Evolutionary conservation across 2,329 filamentous ascomycete genomes (phyloP).

Genomic region (Tolypocladium tropicale): DNA sequence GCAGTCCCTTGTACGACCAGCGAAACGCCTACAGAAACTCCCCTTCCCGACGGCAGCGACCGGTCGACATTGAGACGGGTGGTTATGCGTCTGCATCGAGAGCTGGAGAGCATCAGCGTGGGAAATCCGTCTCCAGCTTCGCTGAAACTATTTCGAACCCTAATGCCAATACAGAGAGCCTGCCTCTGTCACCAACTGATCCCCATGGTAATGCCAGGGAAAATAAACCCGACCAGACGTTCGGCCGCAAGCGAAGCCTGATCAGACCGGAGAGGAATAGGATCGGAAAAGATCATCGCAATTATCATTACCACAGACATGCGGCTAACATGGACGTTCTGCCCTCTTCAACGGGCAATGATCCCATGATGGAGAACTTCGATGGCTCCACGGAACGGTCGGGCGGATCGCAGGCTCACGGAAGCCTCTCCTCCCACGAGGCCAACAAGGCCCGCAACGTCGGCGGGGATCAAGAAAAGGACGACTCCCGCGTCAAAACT

Average conservation of each 20-base stretch:
- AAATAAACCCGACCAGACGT: conserved; percentile 20
- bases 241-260: conserved; percentile 71
- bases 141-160: conserved; percentile 45
- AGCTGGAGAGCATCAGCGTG: conserved; percentile 39
- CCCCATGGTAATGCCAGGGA: conserved; percentile 20
- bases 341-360: conserved; percentile 86
- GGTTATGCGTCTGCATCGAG: conserved; percentile 33
- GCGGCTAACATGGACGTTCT: conserved; percentile 84
- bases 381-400: conserved; percentile 52
- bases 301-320: conserved; percentile 93
- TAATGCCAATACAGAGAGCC: conserved; percentile 44
- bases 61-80: conserved; percentile 61
- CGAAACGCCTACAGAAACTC: conserved; percentile 58
- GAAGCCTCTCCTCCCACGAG: conserved; percentile 31
- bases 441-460: conserved; percentile 23
- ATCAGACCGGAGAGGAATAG: conserved; percentile 81
- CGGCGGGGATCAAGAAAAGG: conserved; percentile 23
- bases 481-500: conserved; percentile 13
- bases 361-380: conserved; percentile 73
- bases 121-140: conserved; percentile 47
- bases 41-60: conserved; percentile 52
- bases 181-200: conserved; percentile 40
- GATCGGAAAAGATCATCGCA: conserved; percentile 79
- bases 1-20: conserved; percentile 49
- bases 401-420: conserved; percentile 33